phyloP scores from a whole-genome alignment of 805 yeast genomes.

The Kluyveromyces aestuarii region DNA sequence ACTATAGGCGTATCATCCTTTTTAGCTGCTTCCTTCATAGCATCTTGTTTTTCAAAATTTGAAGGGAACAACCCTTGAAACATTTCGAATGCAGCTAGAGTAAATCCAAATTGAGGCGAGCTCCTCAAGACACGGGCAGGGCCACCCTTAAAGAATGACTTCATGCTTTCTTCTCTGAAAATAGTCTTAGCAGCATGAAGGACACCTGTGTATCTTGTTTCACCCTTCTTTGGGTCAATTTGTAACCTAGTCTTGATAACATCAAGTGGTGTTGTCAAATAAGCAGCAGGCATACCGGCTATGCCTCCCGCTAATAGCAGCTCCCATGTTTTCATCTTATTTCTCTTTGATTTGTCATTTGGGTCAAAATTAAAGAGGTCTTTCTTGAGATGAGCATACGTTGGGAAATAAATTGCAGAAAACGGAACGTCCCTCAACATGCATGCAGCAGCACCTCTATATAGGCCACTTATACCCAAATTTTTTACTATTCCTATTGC shows the following conservation, averaged over 20 bases:
- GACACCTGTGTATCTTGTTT: slow-evolving; percentile 68
- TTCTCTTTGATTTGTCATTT: slow-evolving; percentile 44
- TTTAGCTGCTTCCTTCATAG: slow-evolving; percentile 7
- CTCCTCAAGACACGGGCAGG: slow-evolving; percentile 90
- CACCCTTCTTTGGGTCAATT: slow-evolving; percentile 70
- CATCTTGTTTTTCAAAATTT: slow-evolving; percentile 1
- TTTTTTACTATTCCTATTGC: slow-evolving; percentile 61
- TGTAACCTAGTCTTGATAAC: slow-evolving; percentile 93
- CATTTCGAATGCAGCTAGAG: slow-evolving; percentile 93
- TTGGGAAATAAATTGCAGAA: slow-evolving; percentile 93
- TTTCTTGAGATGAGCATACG: slow-evolving; percentile 87
- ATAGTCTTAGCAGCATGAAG: slow-evolving; percentile 69
- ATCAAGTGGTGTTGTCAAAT: slow-evolving; percentile 92
- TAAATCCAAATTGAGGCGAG: slow-evolving; percentile 96
- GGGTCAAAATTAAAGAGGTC: slow-evolving; percentile 80
- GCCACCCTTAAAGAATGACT: slow-evolving; percentile 93
- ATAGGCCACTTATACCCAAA: slow-evolving; percentile 76
- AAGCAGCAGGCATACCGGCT: slow-evolving; percentile 98
- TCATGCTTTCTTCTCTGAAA: slow-evolving; percentile 69
- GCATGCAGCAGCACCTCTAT: slow-evolving; percentile 89
- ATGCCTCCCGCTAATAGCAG: slow-evolving; percentile 80
- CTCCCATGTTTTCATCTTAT: slow-evolving; percentile 70
- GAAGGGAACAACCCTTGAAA: slow-evolving; percentile 71
- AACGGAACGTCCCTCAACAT: slow-evolving; percentile 92
- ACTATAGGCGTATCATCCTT: slow-evolving; percentile 18